Conservation (phyloP, 305 asterid genomes). For the Fraxinus angustifolia region DNA sequence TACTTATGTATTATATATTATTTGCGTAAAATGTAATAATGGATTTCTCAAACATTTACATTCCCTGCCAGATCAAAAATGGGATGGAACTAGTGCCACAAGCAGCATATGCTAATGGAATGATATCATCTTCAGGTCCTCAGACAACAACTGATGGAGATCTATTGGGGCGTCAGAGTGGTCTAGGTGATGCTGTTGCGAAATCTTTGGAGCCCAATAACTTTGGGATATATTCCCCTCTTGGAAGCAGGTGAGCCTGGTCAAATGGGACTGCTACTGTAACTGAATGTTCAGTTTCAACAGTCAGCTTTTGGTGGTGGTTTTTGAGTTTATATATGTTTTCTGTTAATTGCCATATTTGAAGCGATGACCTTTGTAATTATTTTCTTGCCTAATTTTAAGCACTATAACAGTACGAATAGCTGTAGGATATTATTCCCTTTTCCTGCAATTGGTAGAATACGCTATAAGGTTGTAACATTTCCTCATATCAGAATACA, state of each 20-base stretch:
- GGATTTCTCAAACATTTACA: conserved; percentile 28
- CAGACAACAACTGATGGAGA: conserved; percentile 58
- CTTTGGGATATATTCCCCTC: conserved; percentile 60
- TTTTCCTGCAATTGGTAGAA: background rate
- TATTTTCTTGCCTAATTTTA: background rate
- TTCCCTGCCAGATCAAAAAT: conserved; percentile 56
- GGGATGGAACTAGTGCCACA: conserved; percentile 87
- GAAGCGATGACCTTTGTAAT: conserved; percentile 13
- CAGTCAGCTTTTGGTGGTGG: conserved; percentile 45
- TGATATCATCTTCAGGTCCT: conserved; percentile 56
- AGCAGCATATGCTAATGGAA: conserved; percentile 63
- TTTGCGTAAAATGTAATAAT: background rate
- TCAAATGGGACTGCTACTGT: conserved; percentile 51
- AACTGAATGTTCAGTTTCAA: conserved; percentile 38
- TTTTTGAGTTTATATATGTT: conserved; percentile 39
- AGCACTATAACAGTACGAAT: background rate
- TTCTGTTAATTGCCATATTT: conserved; percentile 27
- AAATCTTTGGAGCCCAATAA: conserved; percentile 57
- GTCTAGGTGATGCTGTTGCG: conserved; percentile 30
- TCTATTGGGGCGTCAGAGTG: conserved; percentile 51
- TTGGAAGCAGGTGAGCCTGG: conserved; percentile 76
- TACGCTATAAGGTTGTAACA: background rate
- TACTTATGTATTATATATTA: conserved; percentile 1
- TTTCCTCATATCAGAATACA: background rate
- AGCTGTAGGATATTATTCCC: background rate